phyloP scores from a whole-genome alignment of 2,329 filamentous ascomycete genomes.

The Tolypocladium tundrense region DNA sequence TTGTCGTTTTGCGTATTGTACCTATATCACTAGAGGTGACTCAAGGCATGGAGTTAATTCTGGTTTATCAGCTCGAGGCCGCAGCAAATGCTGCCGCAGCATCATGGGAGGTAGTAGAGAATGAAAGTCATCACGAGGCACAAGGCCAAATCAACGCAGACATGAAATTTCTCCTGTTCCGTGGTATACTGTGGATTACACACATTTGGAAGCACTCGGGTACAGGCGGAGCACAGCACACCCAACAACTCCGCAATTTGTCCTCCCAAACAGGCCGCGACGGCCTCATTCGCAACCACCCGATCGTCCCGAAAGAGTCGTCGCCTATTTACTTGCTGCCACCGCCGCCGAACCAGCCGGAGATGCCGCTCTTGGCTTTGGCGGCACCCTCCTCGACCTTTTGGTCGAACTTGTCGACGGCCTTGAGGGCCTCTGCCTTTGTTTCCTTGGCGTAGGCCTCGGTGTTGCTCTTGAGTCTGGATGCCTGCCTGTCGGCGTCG shows the following conservation, averaged over 20 bases:
- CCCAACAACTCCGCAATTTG: background rate
- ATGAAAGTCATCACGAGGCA: background rate
- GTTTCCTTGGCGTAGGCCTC: slow-evolving; percentile 52
- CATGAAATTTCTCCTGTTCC: background rate
- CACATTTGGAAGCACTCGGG: background rate
- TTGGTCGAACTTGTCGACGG: slow-evolving; percentile 74
- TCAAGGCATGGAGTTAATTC: background rate
- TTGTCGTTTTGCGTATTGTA: background rate
- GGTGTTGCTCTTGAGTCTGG: slow-evolving; percentile 49
- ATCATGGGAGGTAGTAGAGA: background rate
- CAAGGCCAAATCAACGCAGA: background rate
- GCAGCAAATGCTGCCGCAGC: background rate
- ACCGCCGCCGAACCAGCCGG: slow-evolving; percentile 80
- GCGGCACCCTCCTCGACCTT: slow-evolving; percentile 68
- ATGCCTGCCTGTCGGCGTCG: slow-evolving; percentile 53
- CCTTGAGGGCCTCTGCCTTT: slow-evolving; percentile 54
- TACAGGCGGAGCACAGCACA: background rate
- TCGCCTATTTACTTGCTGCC: slow-evolving; percentile 25
- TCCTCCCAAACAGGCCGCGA: background rate
- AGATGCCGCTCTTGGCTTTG: slow-evolving; percentile 76
- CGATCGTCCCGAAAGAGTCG: background rate
- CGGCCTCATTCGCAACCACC: background rate
- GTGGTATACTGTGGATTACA: background rate
- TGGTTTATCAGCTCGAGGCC: background rate
- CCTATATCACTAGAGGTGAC: background rate